Evolutionary conservation across 148 eudicot species (phyloP).

Genomic region (Cornus suecica): DNA sequence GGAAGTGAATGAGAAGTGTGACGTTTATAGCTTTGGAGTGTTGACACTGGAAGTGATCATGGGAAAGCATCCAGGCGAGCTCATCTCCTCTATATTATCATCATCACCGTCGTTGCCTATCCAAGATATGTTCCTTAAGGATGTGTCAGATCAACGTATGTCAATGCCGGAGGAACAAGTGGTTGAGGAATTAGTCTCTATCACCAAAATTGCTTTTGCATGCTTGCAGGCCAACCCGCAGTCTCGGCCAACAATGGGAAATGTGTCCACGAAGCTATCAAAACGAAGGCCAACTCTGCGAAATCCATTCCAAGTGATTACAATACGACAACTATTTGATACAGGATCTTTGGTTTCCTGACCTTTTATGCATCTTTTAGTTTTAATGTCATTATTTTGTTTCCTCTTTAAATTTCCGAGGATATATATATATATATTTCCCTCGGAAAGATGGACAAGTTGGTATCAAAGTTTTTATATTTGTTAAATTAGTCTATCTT

Average conservation of each 20-base stretch:
- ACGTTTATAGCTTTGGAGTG: too few species aligned
- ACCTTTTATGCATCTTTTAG: background rate
- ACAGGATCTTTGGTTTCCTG: too few species aligned
- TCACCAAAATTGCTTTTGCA: background rate
- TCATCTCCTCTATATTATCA: too few species aligned
- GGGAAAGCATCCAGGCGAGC: too few species aligned
- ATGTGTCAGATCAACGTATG: background rate
- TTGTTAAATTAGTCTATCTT: too few species aligned
- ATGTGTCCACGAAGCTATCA: background rate
- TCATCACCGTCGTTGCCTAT: background rate
- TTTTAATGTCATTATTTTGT: background rate
- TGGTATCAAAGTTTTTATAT: too few species aligned
- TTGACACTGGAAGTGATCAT: too few species aligned
- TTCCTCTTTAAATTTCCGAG: too few species aligned
- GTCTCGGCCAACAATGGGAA: conserved; percentile 2
- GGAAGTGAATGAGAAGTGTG: too few species aligned
- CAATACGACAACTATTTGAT: background rate
- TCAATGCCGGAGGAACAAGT: background rate
- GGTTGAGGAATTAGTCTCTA: background rate
- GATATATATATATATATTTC: too few species aligned
- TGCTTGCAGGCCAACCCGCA: background rate
- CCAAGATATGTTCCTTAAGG: background rate
- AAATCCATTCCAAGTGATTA: background rate
- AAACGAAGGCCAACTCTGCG: background rate
- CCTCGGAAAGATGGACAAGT: too few species aligned